These are phyloP conservation scores for Castanea sativa DNA, from an alignment of 306 rosid genomes.

Conservation along the genomic window DNA sequence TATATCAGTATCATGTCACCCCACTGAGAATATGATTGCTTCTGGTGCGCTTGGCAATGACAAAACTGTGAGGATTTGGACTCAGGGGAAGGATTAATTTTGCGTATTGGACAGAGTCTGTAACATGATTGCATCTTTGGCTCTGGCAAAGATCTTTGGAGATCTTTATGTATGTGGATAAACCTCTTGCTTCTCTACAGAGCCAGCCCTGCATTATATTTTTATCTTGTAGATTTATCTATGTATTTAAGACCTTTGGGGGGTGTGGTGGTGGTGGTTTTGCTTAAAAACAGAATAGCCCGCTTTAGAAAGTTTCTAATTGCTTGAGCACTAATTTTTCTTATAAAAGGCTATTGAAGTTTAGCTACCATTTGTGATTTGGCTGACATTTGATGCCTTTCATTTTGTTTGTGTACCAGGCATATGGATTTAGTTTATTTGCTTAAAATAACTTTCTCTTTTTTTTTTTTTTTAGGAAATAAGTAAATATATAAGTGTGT, in stretches of 20 bases:
- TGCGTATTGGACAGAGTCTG: background rate
- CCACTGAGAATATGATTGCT: conserved; percentile 82
- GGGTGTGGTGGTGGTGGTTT: no score
- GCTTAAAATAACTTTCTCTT: no score
- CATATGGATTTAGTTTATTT: no score
- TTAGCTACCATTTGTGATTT: no score
- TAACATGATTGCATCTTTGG: conserved; percentile 1
- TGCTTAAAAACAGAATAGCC: no score
- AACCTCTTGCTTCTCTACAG: background rate
- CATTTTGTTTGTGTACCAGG: no score
- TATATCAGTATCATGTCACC: conserved; percentile 89
- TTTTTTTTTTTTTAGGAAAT: no score
- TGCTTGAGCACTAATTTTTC: no score
- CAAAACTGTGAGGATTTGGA: conserved; percentile 90
- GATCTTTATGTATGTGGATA: background rate
- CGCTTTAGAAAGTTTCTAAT: background rate
- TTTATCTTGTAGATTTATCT: background rate
- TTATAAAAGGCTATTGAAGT: no score
- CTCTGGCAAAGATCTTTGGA: background rate
- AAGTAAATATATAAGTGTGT: no score
- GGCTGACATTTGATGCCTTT: no score
- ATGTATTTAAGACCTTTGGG: background rate
- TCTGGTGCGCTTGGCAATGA: conserved; percentile 94
- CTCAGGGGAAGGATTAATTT: conserved; percentile 58
- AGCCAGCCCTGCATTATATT: background rate